Base-by-base conservation (phyloP, 2,329 filamentous ascomycete genomes). In the Diaporthe eres region DNA sequence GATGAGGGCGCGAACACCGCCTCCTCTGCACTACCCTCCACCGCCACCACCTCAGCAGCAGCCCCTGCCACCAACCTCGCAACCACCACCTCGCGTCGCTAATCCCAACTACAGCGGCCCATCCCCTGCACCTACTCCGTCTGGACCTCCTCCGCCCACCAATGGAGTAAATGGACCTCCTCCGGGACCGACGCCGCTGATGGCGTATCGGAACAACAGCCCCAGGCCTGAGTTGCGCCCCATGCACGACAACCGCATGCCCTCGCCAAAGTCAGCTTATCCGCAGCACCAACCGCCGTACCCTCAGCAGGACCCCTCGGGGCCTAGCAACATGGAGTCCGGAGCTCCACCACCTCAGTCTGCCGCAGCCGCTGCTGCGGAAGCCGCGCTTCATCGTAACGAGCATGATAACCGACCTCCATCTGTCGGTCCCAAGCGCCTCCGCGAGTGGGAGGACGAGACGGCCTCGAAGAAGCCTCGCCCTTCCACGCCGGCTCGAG, bases 371-470 rank as follows among this genome's bases (percentile, higher is more conserved):
- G 86, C 88, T 75, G 91, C 93, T 61, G 92, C 93, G 63, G 93
- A 96, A 81, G 90, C 91, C 76, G 76, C 74, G 10, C 55, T 77
- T 12, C 74, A 77, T 42, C 74, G 76, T 6, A 68, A 75, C 15
- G 90, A 91, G 72, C 89, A 88, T 77, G 94, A 98, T 74, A 91
- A 92, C 57, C 91, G 95, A n/a, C 94, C 95, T 25, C 85, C 93
- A 1, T 97, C 95, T 51, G 94, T 94, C 15, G 91, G 90, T 4
- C 92, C 93, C 75, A 99, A 99, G 89, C 92, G 97, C 75, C 90
- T 92, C 83, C 93, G 96, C 67, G 97, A 98, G 81, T 98, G 97
- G 96, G 97, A 98, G 79, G 94, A 96, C 49, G 95, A 97, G 49
- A 87, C 91, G 31, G 86, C 92, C 5, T 88, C 89, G 60, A 98